A percentile compares a stretch with the other conserved stretches of the same genome.
Conservation (phyloP, 2,329 filamentous ascomycete genomes). For the Ilyonectria destructans region DNA sequence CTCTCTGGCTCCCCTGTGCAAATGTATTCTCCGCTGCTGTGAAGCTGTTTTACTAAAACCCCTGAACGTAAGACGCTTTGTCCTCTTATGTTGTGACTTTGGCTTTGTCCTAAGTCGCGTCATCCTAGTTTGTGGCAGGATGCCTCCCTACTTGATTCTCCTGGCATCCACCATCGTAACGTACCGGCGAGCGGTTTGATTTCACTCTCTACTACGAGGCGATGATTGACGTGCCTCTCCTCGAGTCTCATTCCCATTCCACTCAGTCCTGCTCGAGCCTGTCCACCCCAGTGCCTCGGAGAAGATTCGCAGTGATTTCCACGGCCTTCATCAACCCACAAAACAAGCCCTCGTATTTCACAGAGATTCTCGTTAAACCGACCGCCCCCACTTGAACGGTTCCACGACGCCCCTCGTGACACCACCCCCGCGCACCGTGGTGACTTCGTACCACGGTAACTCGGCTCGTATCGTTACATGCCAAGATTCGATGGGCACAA, state of each 20-base stretch:
- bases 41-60: conserved; percentile 22
- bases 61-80: background rate
- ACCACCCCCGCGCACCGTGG: background rate
- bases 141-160: background rate
- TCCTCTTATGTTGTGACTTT: background rate
- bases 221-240: background rate
- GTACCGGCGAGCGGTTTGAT: background rate
- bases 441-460: background rate
- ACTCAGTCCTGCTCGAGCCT: background rate
- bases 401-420: background rate
- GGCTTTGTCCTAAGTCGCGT: background rate
- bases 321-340: background rate
- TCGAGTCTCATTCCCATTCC: background rate
- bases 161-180: background rate
- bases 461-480: background rate
- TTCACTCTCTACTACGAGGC: background rate
- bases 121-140: background rate
- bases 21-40: conserved; percentile 44
- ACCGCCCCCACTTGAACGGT: background rate
- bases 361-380: background rate
- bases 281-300: background rate
- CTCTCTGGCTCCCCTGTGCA: background rate
- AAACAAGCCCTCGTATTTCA: background rate
- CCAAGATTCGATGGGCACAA: background rate
- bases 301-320: background rate